Base-by-base conservation (phyloP, 768 basidiomycete species). In the Leccinum longicurvipes region DNA sequence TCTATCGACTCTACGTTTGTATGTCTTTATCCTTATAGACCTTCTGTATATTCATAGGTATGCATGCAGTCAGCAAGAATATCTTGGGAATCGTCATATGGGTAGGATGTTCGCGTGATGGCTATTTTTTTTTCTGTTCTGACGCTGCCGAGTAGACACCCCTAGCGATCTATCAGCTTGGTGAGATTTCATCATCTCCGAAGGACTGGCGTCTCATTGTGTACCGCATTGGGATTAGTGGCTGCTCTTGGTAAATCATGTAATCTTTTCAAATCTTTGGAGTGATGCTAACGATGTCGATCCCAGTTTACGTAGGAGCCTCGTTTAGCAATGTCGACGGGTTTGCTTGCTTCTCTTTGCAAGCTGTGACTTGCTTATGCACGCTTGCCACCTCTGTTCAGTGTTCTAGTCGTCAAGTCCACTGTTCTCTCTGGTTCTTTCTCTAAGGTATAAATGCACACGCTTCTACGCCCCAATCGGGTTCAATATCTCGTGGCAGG, bases 1-100 rank as follows among this genome's bases (percentile, higher is more conserved):
- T 47, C 6, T n/a, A 56, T 10, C 44, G 55, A 32, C 51, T 51
- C 32, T 56, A 46, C 5, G 10, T 47, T 28, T 51, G 55, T 56
- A 34, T 4, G 55, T 39, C 17, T 46, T 21, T 6, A 15, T 24
- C 6, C 6, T 14, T 19, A 1, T 25, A 7, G 7, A 14, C 8
- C 17, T 25, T 36, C 12, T n/a, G 36, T 3, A 19, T 5, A 4
- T n/a, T 4, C 6, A 32, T 23, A 49, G 24, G 49, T 11, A 24
- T 1, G 2, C 6, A 6, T 47, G 2, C 47, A 54, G 53, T 54
- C 34, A 31, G 39, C 19, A 25, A 29, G n/a, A 53, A 29, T 14
- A 21, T 49, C 23, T 10, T 28, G 3, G 53, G 0, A 32, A 36
- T 47, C 7, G 3, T 49, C 39, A 21, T 55, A 32, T 48, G 49